Conservation (phyloP, 352 stramenopile species). For the Phytopythium chamaehyphon region DNA sequence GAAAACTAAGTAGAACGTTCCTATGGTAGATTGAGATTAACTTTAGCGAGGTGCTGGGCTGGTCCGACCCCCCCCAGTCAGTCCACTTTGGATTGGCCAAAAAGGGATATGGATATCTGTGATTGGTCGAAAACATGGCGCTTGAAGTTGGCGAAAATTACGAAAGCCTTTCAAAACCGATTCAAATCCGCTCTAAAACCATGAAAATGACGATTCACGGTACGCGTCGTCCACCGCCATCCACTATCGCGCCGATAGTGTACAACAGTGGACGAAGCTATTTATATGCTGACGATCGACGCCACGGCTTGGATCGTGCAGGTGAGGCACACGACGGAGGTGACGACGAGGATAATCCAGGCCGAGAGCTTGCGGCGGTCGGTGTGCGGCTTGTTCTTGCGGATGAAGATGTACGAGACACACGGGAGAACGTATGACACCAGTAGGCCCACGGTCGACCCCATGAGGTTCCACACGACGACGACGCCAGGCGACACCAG, state of each 20-base stretch:
- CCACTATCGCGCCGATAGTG: no score
- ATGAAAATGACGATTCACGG: no score
- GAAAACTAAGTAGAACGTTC: no score
- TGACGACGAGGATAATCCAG: conserved; percentile 71
- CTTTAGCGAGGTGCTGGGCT: no score
- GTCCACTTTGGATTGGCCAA: no score
- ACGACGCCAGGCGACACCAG: conserved; percentile 70
- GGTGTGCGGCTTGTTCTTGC: conserved; percentile 58
- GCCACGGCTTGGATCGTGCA: conserved; percentile 69
- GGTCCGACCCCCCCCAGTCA: no score
- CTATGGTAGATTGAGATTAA: no score
- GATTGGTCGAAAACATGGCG: no score
- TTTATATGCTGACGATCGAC: conserved; percentile 27
- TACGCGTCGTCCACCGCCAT: no score
- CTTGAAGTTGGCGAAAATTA: conserved; percentile 3
- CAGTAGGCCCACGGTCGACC: conserved; percentile 76
- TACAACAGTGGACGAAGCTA: neutral
- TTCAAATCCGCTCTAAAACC: no score
- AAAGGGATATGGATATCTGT: no score
- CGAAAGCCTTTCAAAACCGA: no score
- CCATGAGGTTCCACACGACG: conserved; percentile 88
- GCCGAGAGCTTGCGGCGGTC: conserved; percentile 66
- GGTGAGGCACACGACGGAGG: conserved; percentile 59
- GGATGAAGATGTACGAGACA: conserved; percentile 81
- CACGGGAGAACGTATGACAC: conserved; percentile 87